Base-by-base conservation (phyloP, 78 protist species). In the Dictyostelium brefeldianum region DNA sequence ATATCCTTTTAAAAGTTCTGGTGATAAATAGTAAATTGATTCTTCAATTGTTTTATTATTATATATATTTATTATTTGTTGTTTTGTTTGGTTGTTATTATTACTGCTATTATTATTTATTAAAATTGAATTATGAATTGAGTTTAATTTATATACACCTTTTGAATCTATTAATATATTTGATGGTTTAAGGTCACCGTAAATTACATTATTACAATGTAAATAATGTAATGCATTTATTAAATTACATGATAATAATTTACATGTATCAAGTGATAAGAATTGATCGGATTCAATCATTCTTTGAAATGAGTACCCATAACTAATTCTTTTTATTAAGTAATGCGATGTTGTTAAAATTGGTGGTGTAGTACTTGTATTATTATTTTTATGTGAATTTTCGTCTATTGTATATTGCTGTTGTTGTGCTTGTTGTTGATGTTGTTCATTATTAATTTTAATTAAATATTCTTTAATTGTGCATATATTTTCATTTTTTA, bases 81-180 rank as follows among this genome's bases (percentile, higher is more conserved):
- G 69, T 59, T 15, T 54, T 62, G 10, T 22, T 62, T 25, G n/a
- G 20, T 57, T 7, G 20, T 57, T 57, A 59, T n/a, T n/a, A 59
- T n/a, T n/a, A 59, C n/a, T 59, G 5, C 5, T 59, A 59, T n/a
- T 59, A 62, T 27, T 64, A 22, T 64, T 31, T 22, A 64, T 64
- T 64, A 64, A 64, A 29, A 64, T 64, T 64, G 73, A 64, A 64
- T 64, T 27, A 64, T 27, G 10, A 4, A 27, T 64, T 27, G 73
- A 64, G 27, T 64, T 64, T 64, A 64, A 64, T 64, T 64, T 64
- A 27, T 11, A 64, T 3, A 14, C 1, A 4, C 43, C 73, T 27
- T 64, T 64, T 64, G 73, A 64, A 27, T 27, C 73, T 22, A 64
- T 25, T 62, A 62, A 62, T n/a, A 62, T 62, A 62, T 62, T 62